A percentile compares a stretch with the other conserved stretches of the same genome.
These are phyloP conservation scores for Geotrichum cucujoidarum DNA, from an alignment of 1,139 yeast species.

Conservation along the genomic window DNA sequence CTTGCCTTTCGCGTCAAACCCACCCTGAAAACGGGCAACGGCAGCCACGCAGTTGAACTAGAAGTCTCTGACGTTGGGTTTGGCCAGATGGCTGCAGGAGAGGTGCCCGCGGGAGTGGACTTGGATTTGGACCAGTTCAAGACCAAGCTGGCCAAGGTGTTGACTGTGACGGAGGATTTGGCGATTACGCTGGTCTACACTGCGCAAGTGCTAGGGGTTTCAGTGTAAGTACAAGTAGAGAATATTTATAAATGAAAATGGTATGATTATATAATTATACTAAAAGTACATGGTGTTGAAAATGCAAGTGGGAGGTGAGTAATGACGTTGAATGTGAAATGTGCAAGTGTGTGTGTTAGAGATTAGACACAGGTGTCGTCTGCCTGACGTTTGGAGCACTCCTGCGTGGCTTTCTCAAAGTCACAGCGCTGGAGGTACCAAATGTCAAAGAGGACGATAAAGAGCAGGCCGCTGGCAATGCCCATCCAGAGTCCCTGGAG, in stretches of 20 bases:
- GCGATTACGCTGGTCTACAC: conserved; percentile 15
- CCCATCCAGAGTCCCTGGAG: conserved; percentile 83
- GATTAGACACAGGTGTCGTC: too few relatives aligned
- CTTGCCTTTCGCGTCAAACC: conserved; percentile 14
- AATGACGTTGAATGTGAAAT: too few relatives aligned
- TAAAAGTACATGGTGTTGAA: too few relatives aligned
- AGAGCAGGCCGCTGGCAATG: conserved; percentile 65
- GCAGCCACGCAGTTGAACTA: not conserved
- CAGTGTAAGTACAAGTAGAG: not conserved
- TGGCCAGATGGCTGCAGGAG: not conserved
- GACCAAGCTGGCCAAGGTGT: conserved; percentile 10
- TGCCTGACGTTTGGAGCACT: conserved; percentile 35
- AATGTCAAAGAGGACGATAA: conserved; percentile 61
- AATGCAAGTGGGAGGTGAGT: too few relatives aligned
- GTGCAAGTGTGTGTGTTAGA: too few relatives aligned
- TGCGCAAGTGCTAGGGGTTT: not conserved
- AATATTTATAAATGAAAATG: not conserved
- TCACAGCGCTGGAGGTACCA: conserved; percentile 47
- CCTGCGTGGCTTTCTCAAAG: conserved; percentile 48
- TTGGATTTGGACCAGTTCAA: conserved; percentile 3
- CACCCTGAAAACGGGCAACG: conserved; percentile 5
- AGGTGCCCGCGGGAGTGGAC: too few relatives aligned
- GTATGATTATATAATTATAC: not conserved
- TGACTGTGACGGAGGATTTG: conserved; percentile 19
- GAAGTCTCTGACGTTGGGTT: conserved; percentile 2